A percentile compares a stretch with the other conserved stretches of the same genome.
These are phyloP conservation scores for Melaleuca quinquenervia DNA, from an alignment of 345 rosid species.

Conservation along the genomic window DNA sequence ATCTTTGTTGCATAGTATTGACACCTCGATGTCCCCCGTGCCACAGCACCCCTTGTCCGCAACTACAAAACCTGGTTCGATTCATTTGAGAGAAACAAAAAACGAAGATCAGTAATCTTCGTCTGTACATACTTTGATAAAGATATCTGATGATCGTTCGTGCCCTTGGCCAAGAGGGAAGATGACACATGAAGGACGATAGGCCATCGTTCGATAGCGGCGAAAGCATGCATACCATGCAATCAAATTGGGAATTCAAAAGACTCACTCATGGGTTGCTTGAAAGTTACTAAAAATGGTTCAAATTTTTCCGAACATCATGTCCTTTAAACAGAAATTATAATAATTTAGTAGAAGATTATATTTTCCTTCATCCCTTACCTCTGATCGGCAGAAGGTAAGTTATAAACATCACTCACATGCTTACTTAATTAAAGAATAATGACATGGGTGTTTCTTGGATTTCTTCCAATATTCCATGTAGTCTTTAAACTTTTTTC, in stretches of 20 bases:
- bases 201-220: neutral
- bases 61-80: conserved; percentile 19
- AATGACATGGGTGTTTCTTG: no score
- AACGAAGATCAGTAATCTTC: neutral
- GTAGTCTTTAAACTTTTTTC: no score
- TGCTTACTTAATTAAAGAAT: no score
- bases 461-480: no score
- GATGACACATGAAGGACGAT: neutral
- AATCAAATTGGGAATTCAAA: neutral
- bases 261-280: no score
- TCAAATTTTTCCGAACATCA: no score
- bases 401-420: no score
- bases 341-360: no score
- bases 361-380: no score
- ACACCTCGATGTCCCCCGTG: conserved; percentile 28
- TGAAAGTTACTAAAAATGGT: no score
- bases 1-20: conserved; percentile 26
- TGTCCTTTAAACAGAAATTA: no score
- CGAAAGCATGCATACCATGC: neutral
- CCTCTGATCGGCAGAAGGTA: no score
- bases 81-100: neutral
- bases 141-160: neutral
- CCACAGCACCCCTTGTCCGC: conserved; percentile 53
- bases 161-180: neutral
- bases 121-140: neutral